A percentile compares a stretch with the other conserved stretches of the same genome.
These are phyloP conservation scores for Scheffersomyces segobiensis DNA, from an alignment of 1,139 yeast genomes.

Conservation along the genomic window DNA sequence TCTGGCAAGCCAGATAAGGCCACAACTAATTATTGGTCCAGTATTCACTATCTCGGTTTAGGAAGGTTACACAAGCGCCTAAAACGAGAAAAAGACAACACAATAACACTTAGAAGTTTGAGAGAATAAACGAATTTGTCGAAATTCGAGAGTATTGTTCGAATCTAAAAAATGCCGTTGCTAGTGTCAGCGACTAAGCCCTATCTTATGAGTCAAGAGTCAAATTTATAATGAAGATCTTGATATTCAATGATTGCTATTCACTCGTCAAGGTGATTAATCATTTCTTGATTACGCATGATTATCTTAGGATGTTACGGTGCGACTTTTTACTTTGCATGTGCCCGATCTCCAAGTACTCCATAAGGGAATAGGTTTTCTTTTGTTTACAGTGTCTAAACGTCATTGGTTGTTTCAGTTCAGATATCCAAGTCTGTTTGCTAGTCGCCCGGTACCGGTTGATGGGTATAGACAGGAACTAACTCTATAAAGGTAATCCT, in stretches of 20 bases:
- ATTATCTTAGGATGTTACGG: background rate
- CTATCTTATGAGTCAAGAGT: background rate
- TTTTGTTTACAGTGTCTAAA: background rate
- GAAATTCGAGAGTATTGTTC: background rate
- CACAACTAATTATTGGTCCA: background rate
- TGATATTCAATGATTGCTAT: background rate
- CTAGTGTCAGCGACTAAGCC: background rate
- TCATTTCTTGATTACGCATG: background rate
- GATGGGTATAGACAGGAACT: background rate
- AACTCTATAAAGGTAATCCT: background rate
- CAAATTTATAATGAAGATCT: background rate
- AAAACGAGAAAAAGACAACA: background rate
- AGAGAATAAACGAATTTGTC: background rate
- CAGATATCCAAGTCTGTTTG: background rate
- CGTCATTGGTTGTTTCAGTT: background rate
- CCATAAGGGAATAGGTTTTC: background rate
- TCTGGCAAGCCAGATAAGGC: background rate
- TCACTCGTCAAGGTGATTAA: background rate
- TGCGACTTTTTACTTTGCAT: background rate
- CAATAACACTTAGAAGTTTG: background rate
- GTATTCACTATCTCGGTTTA: background rate
- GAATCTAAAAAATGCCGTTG: background rate
- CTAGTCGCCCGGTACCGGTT: background rate
- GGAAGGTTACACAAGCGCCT: background rate
- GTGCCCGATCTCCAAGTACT: background rate